Percentiles rank a stretch among this genome's conserved stretches.
Evolutionary conservation across 768 basidiomycete species (phyloP).

Genomic region (Floccularia luteovirens): DNA sequence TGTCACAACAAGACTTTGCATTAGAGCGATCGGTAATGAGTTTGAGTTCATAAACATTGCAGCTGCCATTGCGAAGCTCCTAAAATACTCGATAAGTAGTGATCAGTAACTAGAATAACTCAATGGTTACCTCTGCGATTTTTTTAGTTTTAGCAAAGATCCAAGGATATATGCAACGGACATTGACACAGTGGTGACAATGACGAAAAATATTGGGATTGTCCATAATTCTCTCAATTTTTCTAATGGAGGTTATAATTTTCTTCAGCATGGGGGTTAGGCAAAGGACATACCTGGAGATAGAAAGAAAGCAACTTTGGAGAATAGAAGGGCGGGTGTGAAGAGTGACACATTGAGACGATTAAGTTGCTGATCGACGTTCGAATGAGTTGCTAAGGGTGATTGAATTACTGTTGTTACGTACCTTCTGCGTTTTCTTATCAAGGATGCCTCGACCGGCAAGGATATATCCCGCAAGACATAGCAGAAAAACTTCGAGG

Average conservation of each 20-base stretch:
- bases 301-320: slow-evolving; percentile 91
- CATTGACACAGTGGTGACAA: slow-evolving; percentile 72
- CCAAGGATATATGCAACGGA: slow-evolving; percentile 57
- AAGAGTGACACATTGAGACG: slow-evolving; percentile 84
- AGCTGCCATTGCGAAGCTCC: slow-evolving; percentile 74
- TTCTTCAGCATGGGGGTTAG: background rate
- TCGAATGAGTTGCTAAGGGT: slow-evolving; percentile 4
- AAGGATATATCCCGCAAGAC: slow-evolving; percentile 77
- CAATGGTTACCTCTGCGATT: slow-evolving; percentile 57
- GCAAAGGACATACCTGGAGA: slow-evolving; percentile 49
- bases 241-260: slow-evolving; percentile 24
- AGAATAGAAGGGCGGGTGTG: slow-evolving; percentile 82
- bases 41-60: slow-evolving; percentile 95
- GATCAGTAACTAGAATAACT: background rate
- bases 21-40: slow-evolving; percentile 89
- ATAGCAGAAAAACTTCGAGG: slow-evolving; percentile 80
- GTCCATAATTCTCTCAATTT: slow-evolving; percentile 82
- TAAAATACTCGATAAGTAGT: no score
- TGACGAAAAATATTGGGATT: slow-evolving; percentile 77
- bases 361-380: slow-evolving; percentile 56
- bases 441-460: slow-evolving; percentile 78
- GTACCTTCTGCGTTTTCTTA: slow-evolving; percentile 81
- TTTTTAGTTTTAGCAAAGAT: slow-evolving; percentile 55
- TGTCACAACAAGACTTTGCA: slow-evolving; percentile 82
- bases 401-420: slow-evolving; percentile 10